A percentile compares a stretch with the other conserved stretches of the same genome.
These are phyloP conservation scores for Sphenostylis stenocarpa DNA, from an alignment of 306 rosid genomes.

Conservation along the genomic window DNA sequence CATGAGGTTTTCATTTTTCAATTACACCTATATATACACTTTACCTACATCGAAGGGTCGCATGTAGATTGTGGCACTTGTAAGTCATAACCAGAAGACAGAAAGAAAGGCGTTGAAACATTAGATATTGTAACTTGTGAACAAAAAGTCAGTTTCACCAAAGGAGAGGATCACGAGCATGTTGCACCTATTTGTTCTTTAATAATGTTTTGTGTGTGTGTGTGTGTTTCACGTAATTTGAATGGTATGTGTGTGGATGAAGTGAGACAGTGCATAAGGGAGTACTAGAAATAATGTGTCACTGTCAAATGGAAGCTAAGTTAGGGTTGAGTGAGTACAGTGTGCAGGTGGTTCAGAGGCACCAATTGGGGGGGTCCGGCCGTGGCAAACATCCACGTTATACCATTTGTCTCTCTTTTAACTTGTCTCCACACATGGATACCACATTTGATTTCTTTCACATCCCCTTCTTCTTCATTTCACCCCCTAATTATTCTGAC, in stretches of 20 bases:
- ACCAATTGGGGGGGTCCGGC: slow-evolving; percentile 25
- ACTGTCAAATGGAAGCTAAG: not conserved
- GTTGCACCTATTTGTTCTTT: not conserved
- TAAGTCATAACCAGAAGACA: not conserved
- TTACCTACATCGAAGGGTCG: not conserved
- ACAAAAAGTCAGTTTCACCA: not conserved
- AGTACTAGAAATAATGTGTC: not conserved
- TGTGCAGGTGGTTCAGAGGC: slow-evolving; percentile 21
- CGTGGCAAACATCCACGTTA: slow-evolving; percentile 31
- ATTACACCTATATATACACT: not conserved
- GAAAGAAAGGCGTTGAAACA: not conserved
- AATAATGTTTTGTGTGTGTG: not conserved
- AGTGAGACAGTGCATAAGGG: not conserved
- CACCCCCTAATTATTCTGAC: not conserved
- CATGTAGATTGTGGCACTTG: not conserved
- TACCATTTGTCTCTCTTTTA: not conserved
- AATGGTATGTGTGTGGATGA: not conserved
- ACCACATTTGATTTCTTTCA: not conserved
- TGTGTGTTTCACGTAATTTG: not conserved
- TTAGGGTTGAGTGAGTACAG: not conserved
- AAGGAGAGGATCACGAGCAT: not conserved
- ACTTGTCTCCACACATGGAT: not conserved
- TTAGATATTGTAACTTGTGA: slow-evolving; percentile 27
- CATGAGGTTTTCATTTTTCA: not conserved
- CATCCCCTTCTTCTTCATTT: not conserved